Percentiles rank a stretch among this genome's conserved stretches.
Conservation (phyloP, 129 eudicot species). For the Chrysanthemum lavandulifolium region DNA sequence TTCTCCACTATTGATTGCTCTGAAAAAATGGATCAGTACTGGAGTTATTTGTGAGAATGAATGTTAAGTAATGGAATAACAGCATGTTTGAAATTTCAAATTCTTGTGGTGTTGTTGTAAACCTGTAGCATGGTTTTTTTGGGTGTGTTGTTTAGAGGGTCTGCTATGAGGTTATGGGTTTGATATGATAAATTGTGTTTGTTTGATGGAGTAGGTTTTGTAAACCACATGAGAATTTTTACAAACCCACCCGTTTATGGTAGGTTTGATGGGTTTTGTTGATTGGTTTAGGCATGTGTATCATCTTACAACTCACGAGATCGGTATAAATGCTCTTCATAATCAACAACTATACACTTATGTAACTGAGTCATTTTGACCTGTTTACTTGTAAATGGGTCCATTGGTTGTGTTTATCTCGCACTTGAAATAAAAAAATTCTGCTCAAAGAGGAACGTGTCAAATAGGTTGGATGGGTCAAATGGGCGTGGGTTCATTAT, state of each 20-base stretch:
- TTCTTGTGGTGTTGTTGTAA: not conserved
- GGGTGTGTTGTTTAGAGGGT: no score
- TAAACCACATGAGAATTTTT: no score
- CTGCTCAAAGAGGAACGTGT: no score
- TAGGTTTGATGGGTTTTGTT: no score
- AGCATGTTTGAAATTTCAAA: not conserved
- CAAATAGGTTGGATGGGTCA: no score
- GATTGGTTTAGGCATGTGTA: no score
- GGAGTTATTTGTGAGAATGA: not conserved
- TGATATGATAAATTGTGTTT: no score
- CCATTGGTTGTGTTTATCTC: not conserved
- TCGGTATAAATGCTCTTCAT: not conserved
- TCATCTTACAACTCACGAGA: not conserved
- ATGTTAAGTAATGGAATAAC: not conserved
- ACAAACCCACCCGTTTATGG: no score
- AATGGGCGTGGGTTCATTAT: no score
- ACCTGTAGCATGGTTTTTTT: not conserved
- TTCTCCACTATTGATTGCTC: not conserved
- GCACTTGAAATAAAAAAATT: no score
- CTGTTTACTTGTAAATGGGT: not conserved
- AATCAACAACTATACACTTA: not conserved
- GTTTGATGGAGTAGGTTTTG: no score
- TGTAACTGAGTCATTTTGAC: not conserved
- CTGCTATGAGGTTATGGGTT: no score
- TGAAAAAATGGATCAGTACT: not conserved